Conservation (phyloP, 163 green algal species). For the Scenedesmus sp. region DNA sequence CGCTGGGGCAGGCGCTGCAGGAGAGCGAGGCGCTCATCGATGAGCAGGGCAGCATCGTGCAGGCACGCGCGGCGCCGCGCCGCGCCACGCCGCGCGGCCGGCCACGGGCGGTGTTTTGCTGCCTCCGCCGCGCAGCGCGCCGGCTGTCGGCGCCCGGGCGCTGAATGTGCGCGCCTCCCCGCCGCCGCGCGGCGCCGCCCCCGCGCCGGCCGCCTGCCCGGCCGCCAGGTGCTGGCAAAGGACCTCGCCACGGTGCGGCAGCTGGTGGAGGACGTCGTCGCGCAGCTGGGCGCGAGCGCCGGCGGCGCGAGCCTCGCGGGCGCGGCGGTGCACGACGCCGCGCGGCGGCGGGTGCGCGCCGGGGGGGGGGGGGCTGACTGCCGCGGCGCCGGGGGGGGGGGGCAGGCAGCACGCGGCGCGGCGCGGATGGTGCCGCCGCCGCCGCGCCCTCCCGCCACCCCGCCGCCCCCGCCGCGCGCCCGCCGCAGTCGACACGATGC, state of each 20-base stretch:
- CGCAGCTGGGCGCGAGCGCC: conserved; percentile 52
- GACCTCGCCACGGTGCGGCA: conserved; percentile 67
- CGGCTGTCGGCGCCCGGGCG: no score
- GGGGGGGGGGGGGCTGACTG: no score
- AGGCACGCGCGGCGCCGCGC: conserved; percentile 46
- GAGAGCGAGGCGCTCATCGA: conserved; percentile 62
- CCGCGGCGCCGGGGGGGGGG: conserved; percentile 66
- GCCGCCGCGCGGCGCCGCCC: background rate
- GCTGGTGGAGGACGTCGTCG: conserved; percentile 75
- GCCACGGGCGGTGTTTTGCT: no score
- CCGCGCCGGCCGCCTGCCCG: background rate
- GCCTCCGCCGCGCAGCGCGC: no score
- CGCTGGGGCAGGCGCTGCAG: conserved; percentile 67
- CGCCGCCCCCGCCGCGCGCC: no score
- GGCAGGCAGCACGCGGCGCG: no score
- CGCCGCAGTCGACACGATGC: conserved; percentile 89
- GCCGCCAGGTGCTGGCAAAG: conserved; percentile 61
- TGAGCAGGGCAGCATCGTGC: conserved; percentile 71
- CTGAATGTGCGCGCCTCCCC: background rate
- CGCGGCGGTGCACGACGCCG: conserved; percentile 30
- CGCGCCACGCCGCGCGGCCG: background rate
- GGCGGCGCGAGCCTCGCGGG: conserved; percentile 18
- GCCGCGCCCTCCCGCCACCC: no score
- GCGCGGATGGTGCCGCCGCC: no score
- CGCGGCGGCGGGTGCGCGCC: no score